Evolutionary conservation across 2,329 filamentous ascomycete species (phyloP), one percentile per base, ranked within the genome.

Genomic region (Sporothrix mexicana): DNA sequence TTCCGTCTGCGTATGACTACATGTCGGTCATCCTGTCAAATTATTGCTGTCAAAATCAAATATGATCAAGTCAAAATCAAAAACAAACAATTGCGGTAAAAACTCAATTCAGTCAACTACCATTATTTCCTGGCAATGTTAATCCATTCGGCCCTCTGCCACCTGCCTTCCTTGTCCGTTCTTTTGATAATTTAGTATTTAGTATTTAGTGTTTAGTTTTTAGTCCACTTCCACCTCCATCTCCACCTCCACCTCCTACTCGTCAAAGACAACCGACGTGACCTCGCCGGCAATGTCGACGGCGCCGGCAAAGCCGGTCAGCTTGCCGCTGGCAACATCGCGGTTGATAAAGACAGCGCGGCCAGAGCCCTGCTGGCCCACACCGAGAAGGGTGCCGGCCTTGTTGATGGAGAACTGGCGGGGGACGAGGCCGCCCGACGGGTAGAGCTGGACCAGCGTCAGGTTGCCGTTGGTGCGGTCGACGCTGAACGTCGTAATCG

Each of bases 331-430:
- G 71, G 79, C 74, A 1, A 85, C 81, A 80, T 94, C 85, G 6
- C 93, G 84, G 77, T 82, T 79, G 66, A 92, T 86, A 68, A 95
- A 80, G 7, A 87, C 88, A 1, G 93, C 88, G 43, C 86, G 87
- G 45, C 85, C 83, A 69, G 88, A 88, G 17, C 81, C 81, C 80
- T 94, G 91, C 75, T 92, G 84, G 0, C 86, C 91, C 41, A 93
- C 88, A 0, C 90, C 92, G 2, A 93, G 81, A 73, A 91, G 81
- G 71, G 85, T 85, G 0, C 92, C 92, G 12, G 85, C 86, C 74
- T 84, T 85, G 80, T 91, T 94, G 72, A 93, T 81, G 69, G 85
- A 87, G 79, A 93, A 92, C 55, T 92, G 90, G 25, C 92, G 86
- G 0, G 93, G 92, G 72, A 85, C 87, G 8, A 82, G 80, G 2